A percentile compares a stretch with the other conserved stretches of the same genome.
Evolutionary conservation across 441 rosid species (phyloP).

Genomic region (Aleurites moluccanus): DNA sequence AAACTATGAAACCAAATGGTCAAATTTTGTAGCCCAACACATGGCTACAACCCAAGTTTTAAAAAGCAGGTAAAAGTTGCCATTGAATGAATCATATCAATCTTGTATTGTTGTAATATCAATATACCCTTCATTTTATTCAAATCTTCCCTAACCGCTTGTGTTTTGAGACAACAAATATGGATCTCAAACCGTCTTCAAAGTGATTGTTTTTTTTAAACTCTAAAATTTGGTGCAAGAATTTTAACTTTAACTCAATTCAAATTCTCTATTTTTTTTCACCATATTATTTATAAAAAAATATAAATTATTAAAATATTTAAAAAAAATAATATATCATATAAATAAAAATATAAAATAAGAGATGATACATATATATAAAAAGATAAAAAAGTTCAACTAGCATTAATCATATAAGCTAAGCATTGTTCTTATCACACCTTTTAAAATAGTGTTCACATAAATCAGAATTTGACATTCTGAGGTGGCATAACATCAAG

Average conservation of each 20-base stretch:
- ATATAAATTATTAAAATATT: too few relatives aligned
- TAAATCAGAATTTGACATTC: neutral
- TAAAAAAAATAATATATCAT: too few relatives aligned
- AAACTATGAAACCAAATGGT: neutral
- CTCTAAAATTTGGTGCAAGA: too few relatives aligned
- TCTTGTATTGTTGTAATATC: neutral
- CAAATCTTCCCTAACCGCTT: neutral
- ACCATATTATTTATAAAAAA: too few relatives aligned
- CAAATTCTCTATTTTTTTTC: too few relatives aligned
- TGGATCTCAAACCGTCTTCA: neutral
- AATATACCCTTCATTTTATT: neutral
- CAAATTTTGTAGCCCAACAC: neutral
- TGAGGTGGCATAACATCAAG: constrained; percentile 5
- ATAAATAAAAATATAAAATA: too few relatives aligned
- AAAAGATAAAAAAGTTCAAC: too few relatives aligned
- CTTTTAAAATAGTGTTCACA: too few relatives aligned
- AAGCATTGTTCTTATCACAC: too few relatives aligned
- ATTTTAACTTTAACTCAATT: too few relatives aligned
- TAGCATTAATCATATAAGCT: too few relatives aligned
- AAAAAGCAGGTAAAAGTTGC: neutral
- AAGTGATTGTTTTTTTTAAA: neutral
- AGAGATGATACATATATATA: too few relatives aligned
- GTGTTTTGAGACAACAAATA: neutral
- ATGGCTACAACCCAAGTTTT: neutral
- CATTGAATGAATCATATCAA: neutral